Evolutionary conservation across 2,329 filamentous ascomycete genomes (phyloP).

Genomic region (Dactylellina cionopaga): DNA sequence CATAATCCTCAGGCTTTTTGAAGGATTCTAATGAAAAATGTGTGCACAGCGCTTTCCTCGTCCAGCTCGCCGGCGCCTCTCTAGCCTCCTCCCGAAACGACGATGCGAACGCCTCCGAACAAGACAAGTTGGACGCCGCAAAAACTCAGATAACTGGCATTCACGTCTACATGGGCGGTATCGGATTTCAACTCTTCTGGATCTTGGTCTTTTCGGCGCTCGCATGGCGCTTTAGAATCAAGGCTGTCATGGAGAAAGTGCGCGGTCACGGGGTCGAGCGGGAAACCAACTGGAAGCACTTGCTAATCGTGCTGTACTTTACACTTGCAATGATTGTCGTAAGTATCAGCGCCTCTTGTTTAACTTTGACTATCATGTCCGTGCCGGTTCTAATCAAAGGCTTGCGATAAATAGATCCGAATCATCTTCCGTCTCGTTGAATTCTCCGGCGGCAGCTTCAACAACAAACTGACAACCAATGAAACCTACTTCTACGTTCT

Average conservation of each 20-base stretch:
- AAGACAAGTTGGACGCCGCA: constrained; percentile 54
- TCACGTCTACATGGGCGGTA: constrained; percentile 67
- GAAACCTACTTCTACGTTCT: constrained; percentile 67
- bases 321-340: constrained; percentile 61
- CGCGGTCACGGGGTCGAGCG: constrained; percentile 13
- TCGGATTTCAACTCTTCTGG: constrained; percentile 66
- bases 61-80: constrained; percentile 63
- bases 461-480: constrained; percentile 60
- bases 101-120: constrained; percentile 60
- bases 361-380: neutral
- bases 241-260: constrained; percentile 7
- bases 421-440: constrained; percentile 72
- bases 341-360: constrained; percentile 23
- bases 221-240: constrained; percentile 59
- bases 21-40: constrained; percentile 18
- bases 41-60: constrained; percentile 61
- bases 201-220: constrained; percentile 64
- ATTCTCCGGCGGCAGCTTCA: constrained; percentile 64
- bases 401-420: constrained; percentile 61
- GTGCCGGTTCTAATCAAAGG: neutral
- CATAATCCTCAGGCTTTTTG: neutral
- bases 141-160: constrained; percentile 59
- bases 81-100: constrained; percentile 57
- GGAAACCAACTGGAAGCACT: constrained; percentile 53
- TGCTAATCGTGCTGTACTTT: constrained; percentile 59